phyloP scores from a whole-genome alignment of 768 basidiomycete species.

The Pleurotus sapidus region DNA sequence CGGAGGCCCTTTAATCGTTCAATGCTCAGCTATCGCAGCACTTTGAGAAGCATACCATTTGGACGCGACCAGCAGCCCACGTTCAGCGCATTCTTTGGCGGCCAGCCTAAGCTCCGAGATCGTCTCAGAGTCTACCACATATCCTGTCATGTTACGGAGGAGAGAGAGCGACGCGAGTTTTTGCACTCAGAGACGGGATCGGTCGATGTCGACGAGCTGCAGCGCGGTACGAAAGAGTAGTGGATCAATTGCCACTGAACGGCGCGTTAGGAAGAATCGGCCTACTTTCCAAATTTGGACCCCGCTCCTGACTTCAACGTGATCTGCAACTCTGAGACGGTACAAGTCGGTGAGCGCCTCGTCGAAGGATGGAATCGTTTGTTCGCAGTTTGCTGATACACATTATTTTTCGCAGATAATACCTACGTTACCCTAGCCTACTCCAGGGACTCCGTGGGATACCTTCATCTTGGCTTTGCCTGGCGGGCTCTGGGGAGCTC shows the following conservation, averaged over 20 bases:
- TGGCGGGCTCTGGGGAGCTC: background rate
- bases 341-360: too few species aligned
- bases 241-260: background rate
- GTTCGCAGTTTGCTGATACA: background rate
- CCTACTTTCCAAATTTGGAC: too few species aligned
- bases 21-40: conserved; percentile 11
- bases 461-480: background rate
- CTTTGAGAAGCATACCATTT: conserved; percentile 59
- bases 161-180: background rate
- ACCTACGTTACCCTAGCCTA: too few species aligned
- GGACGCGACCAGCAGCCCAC: conserved; percentile 66
- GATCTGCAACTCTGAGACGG: too few species aligned
- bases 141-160: background rate
- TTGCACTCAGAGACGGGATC: background rate
- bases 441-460: conserved; percentile 5
- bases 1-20: conserved; percentile 59
- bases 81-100: conserved; percentile 69
- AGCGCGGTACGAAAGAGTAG: background rate
- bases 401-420: background rate
- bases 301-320: too few species aligned
- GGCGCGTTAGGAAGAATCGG: too few species aligned
- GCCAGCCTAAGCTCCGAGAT: conserved; percentile 58
- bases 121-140: conserved; percentile 43
- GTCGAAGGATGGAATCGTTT: too few species aligned
- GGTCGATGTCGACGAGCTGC: background rate